Evolutionary conservation across 2,329 filamentous ascomycete genomes (phyloP).

Genomic region (Aureobasidium vineae): DNA sequence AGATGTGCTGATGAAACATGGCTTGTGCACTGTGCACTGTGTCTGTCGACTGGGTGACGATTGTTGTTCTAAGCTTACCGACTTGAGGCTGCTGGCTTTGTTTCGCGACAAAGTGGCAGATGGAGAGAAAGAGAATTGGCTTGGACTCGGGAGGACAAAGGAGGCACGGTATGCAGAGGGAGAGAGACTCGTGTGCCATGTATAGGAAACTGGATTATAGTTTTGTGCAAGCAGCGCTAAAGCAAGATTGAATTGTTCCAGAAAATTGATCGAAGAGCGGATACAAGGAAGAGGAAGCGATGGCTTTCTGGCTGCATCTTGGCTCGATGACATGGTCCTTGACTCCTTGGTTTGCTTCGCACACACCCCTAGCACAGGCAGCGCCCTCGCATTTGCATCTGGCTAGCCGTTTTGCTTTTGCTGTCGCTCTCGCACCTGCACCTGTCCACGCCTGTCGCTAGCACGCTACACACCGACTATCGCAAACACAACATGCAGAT

Average conservation of each 20-base stretch:
- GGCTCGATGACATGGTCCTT: conserved; percentile 11
- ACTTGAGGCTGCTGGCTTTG: not conserved
- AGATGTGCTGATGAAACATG: conserved; percentile 14
- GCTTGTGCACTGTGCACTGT: conserved; percentile 15
- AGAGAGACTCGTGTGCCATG: not conserved
- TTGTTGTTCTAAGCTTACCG: not conserved
- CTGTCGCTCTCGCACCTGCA: conserved; percentile 9
- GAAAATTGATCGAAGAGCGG: conserved; percentile 20
- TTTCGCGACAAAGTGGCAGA: not conserved
- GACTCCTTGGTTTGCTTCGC: conserved; percentile 3
- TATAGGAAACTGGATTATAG: not conserved
- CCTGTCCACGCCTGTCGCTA: not conserved
- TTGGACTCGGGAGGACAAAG: not conserved
- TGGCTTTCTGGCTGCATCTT: conserved; percentile 16
- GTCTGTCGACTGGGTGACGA: conserved; percentile 17
- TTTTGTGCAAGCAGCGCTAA: conserved; percentile 15
- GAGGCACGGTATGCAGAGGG: not conserved
- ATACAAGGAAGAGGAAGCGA: conserved; percentile 6
- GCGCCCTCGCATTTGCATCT: conserved; percentile 4
- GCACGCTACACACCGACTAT: not conserved
- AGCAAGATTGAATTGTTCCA: conserved; percentile 11
- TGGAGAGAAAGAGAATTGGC: not conserved
- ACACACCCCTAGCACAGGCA: not conserved
- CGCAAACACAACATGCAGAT: conserved; percentile 24
- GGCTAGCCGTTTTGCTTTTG: conserved; percentile 1